Evolutionary conservation across 1,139 yeast species (phyloP).

Genomic region (Debaryomycetaceae sp.): DNA sequence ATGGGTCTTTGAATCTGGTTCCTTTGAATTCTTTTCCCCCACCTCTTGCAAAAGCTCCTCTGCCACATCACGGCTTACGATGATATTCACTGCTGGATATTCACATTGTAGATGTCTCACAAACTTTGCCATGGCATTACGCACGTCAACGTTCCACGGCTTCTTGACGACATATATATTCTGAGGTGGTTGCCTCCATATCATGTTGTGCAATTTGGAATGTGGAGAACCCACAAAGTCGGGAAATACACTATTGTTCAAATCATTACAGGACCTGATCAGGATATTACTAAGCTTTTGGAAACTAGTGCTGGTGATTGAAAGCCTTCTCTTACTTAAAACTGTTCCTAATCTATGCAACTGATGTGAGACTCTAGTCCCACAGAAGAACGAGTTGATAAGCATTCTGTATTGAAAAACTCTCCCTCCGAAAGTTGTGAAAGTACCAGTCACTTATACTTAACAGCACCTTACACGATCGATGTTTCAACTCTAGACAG

Average conservation of each 20-base stretch:
- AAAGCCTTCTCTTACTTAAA: not conserved
- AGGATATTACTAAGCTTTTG: constrained; percentile 1
- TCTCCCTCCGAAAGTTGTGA: too few relatives aligned
- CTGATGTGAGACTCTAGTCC: not conserved
- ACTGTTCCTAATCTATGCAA: not conserved
- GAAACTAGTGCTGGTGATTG: not conserved
- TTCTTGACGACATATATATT: constrained; percentile 80
- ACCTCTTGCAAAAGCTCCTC: constrained; percentile 57
- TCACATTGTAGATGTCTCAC: constrained; percentile 51
- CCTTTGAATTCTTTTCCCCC: constrained; percentile 8
- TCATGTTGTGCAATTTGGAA: constrained; percentile 46
- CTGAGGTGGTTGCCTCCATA: constrained; percentile 50
- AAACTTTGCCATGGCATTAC: constrained; percentile 63
- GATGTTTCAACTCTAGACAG: too few relatives aligned
- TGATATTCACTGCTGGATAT: constrained; percentile 70
- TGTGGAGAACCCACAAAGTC: constrained; percentile 43
- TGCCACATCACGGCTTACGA: constrained; percentile 73
- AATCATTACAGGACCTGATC: constrained; percentile 10
- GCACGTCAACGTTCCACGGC: constrained; percentile 70
- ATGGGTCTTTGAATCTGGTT: constrained; percentile 6
- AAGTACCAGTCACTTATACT: too few relatives aligned
- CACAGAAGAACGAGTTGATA: not conserved
- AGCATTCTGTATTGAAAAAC: not conserved
- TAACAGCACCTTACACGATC: too few relatives aligned
- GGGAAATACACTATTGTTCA: constrained; percentile 21